phyloP scores from a whole-genome alignment of 371 early-diverging fungal genomes.

The Rhizomucor pusillus region DNA sequence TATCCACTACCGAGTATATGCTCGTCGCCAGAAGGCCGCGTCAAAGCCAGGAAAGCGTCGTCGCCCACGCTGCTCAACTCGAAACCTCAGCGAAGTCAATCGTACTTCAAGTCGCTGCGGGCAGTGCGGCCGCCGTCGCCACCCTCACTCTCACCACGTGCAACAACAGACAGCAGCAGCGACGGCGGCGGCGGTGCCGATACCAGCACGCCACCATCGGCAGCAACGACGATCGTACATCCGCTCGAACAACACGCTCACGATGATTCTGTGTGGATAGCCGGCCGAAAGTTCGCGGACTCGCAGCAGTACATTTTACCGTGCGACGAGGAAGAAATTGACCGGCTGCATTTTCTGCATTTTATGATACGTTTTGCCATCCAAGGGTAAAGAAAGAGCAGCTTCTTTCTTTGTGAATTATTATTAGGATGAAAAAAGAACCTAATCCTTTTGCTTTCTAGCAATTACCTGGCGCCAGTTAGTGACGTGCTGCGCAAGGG shows the following conservation, averaged over 20 bases:
- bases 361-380: slow-evolving; percentile 52
- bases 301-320: slow-evolving; percentile 36
- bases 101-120: background rate
- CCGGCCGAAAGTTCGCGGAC: slow-evolving; percentile 28
- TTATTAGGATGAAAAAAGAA: background rate
- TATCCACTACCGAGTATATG: slow-evolving; percentile 34
- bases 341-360: slow-evolving; percentile 40
- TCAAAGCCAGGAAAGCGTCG: slow-evolving; percentile 39
- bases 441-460: slow-evolving; percentile 5
- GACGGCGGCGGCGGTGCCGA: no score
- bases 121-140: slow-evolving; percentile 2
- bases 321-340: slow-evolving; percentile 48
- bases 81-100: slow-evolving; percentile 1
- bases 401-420: no score
- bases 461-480: slow-evolving; percentile 52
- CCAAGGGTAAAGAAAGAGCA: slow-evolving; percentile 49
- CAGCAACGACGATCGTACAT: slow-evolving; percentile 1
- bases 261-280: slow-evolving; percentile 15
- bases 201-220: background rate
- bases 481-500: slow-evolving; percentile 45
- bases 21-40: slow-evolving; percentile 18
- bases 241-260: background rate
- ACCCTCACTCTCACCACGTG: no score
- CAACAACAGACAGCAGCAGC: no score
- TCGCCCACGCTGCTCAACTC: slow-evolving; percentile 24